Conservation (phyloP, 1,284 basidiomycete species). For the Heterobasidion irregulare region DNA sequence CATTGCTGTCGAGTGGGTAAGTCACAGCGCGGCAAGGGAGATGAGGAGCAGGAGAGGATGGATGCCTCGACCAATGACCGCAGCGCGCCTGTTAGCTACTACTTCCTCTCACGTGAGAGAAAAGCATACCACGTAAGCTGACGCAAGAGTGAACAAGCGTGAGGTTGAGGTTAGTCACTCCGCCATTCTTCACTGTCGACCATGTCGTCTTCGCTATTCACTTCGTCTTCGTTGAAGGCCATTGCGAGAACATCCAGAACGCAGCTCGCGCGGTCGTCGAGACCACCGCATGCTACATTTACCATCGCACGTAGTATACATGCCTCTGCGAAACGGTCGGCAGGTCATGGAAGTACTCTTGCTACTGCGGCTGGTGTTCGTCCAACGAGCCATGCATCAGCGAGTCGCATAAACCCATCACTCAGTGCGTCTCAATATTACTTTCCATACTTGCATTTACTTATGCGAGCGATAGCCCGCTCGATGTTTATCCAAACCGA, state of each 20-base stretch:
- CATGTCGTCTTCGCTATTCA: conserved; percentile 2
- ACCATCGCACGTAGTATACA: conserved; percentile 4
- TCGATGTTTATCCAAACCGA: conserved; percentile 98
- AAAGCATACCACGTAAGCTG: too few species aligned
- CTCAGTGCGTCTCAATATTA: conserved; percentile 16
- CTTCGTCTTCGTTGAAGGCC: background rate
- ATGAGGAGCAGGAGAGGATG: too few species aligned
- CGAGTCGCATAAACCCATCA: conserved; percentile 9
- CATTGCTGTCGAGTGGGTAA: background rate
- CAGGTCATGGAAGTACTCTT: conserved; percentile 5
- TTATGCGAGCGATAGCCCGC: conserved; percentile 40
- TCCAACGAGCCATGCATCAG: conserved; percentile 1
- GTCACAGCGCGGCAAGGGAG: background rate
- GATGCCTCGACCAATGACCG: too few species aligned
- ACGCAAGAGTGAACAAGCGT: background rate
- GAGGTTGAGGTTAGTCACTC: background rate
- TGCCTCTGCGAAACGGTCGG: conserved; percentile 2
- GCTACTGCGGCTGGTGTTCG: conserved; percentile 8
- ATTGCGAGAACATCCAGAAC: background rate
- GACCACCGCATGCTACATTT: background rate
- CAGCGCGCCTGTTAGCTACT: too few species aligned
- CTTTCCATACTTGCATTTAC: background rate
- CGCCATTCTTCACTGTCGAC: background rate
- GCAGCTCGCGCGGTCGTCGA: background rate
- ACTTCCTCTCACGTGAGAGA: too few species aligned